Conservation (phyloP, 371 early-diverging fungal genomes). For the Mortierella sp. region DNA sequence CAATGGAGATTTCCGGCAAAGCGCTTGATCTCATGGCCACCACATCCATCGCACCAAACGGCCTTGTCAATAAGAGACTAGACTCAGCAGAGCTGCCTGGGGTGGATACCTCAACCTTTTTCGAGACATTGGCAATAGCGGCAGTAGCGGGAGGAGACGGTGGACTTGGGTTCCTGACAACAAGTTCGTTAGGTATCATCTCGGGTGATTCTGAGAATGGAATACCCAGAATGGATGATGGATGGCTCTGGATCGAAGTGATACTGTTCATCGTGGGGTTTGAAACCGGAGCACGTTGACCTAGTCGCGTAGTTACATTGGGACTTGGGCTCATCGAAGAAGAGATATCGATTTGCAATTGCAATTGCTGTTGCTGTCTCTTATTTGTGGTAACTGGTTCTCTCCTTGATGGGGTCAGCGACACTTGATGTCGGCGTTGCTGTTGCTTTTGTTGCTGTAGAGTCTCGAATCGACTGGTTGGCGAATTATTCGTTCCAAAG, state of each 20-base stretch:
- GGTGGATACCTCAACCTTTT: not conserved
- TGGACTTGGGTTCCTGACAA: not conserved
- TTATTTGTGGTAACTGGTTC: not conserved
- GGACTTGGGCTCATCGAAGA: not conserved
- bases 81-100: not conserved
- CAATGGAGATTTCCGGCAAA: constrained; percentile 24
- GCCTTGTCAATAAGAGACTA: constrained; percentile 11
- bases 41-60: not conserved
- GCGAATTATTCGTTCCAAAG: not conserved
- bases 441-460: constrained; percentile 6
- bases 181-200: constrained; percentile 26
- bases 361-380: not conserved
- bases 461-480: not conserved
- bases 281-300: not conserved
- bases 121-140: not conserved
- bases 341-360: not conserved
- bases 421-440: not conserved
- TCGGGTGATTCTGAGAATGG: constrained; percentile 50
- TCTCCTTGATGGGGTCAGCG: constrained; percentile 10
- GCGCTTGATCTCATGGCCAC: not conserved
- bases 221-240: constrained; percentile 39
- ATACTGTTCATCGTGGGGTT: constrained; percentile 28
- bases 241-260: constrained; percentile 33
- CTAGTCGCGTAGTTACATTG: not conserved
- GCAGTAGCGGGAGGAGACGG: not conserved